Evolutionary conservation across 2,329 filamentous ascomycete genomes (phyloP), one percentile per base, ranked within the genome.

Genomic region (Xenoacremonium recifei): DNA sequence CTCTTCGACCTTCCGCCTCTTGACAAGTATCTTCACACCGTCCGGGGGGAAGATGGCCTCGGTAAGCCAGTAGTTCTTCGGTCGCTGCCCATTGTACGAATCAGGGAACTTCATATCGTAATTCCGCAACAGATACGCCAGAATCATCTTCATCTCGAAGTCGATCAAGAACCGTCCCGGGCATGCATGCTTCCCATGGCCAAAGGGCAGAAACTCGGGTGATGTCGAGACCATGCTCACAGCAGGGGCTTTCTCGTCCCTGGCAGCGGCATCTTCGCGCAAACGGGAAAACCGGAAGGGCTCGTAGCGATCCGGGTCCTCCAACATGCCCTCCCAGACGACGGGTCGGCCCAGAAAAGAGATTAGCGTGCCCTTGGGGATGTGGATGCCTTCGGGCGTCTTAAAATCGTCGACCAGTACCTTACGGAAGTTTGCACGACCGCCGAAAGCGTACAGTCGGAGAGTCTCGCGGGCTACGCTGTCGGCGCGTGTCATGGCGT

Each of bases 401-500:
- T 47, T 52, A 18, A 67, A 32, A 17, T 53, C 57, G 20, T 58
- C 44, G 9, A 51, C 50, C 40, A 55, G 48, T 29, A 66, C 54
- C 40, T 55, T 56, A 5, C 63, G 64, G 42, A 59, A 53, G 3
- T 57, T 40, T 5, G 55, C 47, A 19, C 61, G 61, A 2, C 49
- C 48, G 2, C 57, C 56, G 13, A 65, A 61, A 0, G 63, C 55
- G 18, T 69, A 42, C 3, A 66, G 35, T 2, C 71, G 63, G 17
- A 73, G 54, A 3, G 70, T 70, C 51, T 75, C 71, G 11, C 71
- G 63, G 3, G 64, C 54, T 1, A 63, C 62, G 37, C 70, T 73
- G 50, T 75, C 71, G 7, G 65, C 54, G 3, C 54, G 57, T 2
- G 57, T 54, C 62, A 75, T 65, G 11, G 61, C 54, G 23, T 59